Evolutionary conservation across 129 eudicot species (phyloP).

Genomic region (Arctium minus): DNA sequence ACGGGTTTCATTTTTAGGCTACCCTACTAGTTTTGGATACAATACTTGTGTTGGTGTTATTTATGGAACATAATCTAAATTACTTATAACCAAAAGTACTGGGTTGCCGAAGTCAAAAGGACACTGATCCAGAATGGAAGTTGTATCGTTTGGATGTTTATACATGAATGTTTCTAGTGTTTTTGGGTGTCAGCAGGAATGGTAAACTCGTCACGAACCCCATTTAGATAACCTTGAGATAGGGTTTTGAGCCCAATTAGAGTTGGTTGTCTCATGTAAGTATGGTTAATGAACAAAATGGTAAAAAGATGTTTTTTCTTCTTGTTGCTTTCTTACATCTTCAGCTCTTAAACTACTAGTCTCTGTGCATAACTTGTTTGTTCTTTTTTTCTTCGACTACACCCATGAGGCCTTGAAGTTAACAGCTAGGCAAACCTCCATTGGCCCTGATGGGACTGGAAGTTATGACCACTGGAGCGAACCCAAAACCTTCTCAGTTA

Average conservation of each 20-base stretch:
- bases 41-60: not conserved
- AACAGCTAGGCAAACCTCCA: no score
- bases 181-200: not conserved
- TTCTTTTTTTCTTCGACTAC: no score
- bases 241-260: not conserved
- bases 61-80: no score
- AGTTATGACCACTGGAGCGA: no score
- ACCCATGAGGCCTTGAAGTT: no score
- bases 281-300: not conserved
- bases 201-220: not conserved
- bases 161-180: not conserved
- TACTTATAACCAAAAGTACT: not conserved
- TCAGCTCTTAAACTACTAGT: not conserved
- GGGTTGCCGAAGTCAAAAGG: not conserved
- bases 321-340: not conserved
- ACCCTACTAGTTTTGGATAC: no score
- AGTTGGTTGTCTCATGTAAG: not conserved
- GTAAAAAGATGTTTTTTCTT: not conserved
- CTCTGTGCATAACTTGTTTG: not conserved
- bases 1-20: no score
- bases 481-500: no score
- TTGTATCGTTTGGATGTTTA: not conserved
- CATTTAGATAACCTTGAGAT: not conserved
- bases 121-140: not conserved
- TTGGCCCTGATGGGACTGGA: no score